A percentile compares a stretch with the other conserved stretches of the same genome.
Evolutionary conservation across 1,284 basidiomycete genomes (phyloP).

Genomic region (Moesziomyces sp.): DNA sequence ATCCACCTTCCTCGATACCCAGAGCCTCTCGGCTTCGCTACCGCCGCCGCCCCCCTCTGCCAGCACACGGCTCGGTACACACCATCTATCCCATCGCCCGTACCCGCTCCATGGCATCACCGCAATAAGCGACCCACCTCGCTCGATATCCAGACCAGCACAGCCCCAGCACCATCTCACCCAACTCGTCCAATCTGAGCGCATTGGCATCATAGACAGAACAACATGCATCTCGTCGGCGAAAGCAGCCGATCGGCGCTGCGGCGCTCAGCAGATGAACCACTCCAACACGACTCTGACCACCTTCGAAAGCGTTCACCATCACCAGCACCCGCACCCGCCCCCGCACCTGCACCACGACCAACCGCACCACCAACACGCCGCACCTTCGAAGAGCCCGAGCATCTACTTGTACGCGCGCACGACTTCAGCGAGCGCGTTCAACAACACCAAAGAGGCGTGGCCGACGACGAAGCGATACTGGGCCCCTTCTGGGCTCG

Average conservation of each 20-base stretch:
- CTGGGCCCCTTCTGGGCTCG: constrained; percentile 51
- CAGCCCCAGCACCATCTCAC: too few relatives aligned
- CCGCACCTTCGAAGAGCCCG: constrained; percentile 29
- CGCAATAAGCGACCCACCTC: too few relatives aligned
- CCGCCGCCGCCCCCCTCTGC: too few relatives aligned
- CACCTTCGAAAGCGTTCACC: constrained; percentile 13
- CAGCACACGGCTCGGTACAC: too few relatives aligned
- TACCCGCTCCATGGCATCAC: too few relatives aligned
- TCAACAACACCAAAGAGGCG: constrained; percentile 2
- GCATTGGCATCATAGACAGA: background rate
- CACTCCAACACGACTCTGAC: background rate
- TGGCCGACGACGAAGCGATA: constrained; percentile 25
- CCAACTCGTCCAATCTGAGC: too few relatives aligned
- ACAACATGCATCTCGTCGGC: constrained; percentile 30
- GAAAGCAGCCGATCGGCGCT: constrained; percentile 37
- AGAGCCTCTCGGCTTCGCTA: too few relatives aligned
- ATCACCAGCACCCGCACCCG: constrained; percentile 29
- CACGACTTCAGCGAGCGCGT: constrained; percentile 22
- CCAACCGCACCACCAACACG: constrained; percentile 40
- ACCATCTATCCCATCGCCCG: too few relatives aligned
- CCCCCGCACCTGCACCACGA: constrained; percentile 26
- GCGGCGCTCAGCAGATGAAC: constrained; percentile 12
- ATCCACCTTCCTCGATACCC: too few relatives aligned
- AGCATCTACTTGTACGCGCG: constrained; percentile 23
- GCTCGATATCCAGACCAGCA: too few relatives aligned